Conservation (phyloP, 257 asterid genomes). For the Nicotiana paniculata region DNA sequence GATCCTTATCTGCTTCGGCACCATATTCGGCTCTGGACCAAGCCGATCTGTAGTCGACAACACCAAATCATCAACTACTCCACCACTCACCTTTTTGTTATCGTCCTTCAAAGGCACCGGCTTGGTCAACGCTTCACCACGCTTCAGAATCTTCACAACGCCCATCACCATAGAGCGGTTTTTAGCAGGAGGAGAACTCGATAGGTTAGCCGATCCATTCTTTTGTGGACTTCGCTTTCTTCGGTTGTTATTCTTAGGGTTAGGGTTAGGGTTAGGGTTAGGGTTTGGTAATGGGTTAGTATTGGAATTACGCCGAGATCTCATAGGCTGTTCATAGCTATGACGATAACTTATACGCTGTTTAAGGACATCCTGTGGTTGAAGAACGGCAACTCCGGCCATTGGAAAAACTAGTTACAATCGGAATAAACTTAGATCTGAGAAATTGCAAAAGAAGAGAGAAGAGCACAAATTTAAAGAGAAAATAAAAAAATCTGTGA, state of each 20-base stretch:
- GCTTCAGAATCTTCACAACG: constrained; percentile 26
- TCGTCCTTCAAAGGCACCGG: not conserved
- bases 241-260: not conserved
- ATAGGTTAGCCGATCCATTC: not conserved
- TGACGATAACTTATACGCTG: not conserved
- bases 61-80: not conserved
- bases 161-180: constrained; percentile 13
- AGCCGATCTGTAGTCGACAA: constrained; percentile 10
- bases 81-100: not conserved
- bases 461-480: not conserved
- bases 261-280: not conserved
- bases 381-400: constrained; percentile 33
- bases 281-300: not conserved
- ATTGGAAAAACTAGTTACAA: not conserved
- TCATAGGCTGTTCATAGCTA: not conserved
- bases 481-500: not conserved
- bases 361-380: constrained; percentile 19
- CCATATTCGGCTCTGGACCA: constrained; percentile 13
- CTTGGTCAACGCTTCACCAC: constrained; percentile 22
- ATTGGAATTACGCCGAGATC: not conserved
- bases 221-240: constrained; percentile 18
- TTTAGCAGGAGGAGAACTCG: not conserved
- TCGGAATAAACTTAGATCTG: not conserved
- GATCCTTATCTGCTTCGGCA: constrained; percentile 7
- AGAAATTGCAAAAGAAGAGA: not conserved